A percentile compares a stretch with the other conserved stretches of the same genome.
phyloP scores from a whole-genome alignment of 1,284 basidiomycete species.

The Trichosporon coremiiforme region DNA sequence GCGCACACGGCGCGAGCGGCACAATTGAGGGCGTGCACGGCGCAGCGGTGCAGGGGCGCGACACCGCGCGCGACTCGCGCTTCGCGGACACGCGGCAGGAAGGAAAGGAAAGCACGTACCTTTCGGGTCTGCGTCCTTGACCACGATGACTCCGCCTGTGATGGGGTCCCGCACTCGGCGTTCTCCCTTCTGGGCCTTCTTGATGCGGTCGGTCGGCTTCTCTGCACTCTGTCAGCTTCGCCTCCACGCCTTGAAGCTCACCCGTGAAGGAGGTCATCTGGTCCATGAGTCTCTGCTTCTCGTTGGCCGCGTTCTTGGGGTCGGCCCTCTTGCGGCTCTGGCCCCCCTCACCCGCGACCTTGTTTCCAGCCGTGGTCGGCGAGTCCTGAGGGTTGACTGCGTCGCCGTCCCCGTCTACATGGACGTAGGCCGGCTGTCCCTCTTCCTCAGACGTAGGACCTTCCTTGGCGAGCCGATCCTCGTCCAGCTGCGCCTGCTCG shows the following conservation, averaged over 20 bases:
- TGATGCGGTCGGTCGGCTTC: slow-evolving; percentile 47
- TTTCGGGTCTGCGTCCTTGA: slow-evolving; percentile 62
- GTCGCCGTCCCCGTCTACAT: not conserved
- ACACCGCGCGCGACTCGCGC: no score
- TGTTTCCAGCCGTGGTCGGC: not conserved
- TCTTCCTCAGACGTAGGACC: slow-evolving; percentile 5
- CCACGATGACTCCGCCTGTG: slow-evolving; percentile 62
- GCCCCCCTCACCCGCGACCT: not conserved
- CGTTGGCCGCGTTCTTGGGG: slow-evolving; percentile 27
- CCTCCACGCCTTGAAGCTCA: slow-evolving; percentile 41
- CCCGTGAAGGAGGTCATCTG: slow-evolving; percentile 59
- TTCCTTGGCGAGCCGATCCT: slow-evolving; percentile 22
- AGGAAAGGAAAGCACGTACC: slow-evolving; percentile 47
- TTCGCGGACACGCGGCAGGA: not conserved
- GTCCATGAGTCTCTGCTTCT: slow-evolving; percentile 61
- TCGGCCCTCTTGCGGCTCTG: slow-evolving; percentile 7
- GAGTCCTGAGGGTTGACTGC: slow-evolving; percentile 12
- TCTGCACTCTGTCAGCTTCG: slow-evolving; percentile 29
- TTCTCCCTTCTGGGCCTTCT: slow-evolving; percentile 55
- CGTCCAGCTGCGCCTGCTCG: slow-evolving; percentile 9
- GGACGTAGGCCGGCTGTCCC: slow-evolving; percentile 12
- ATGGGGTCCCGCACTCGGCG: slow-evolving; percentile 64
- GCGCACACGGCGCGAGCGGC: no score
- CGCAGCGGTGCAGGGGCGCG: no score
- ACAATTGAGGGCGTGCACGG: no score